Evolutionary conservation across 208 protist species (phyloP), one percentile per base, ranked within the genome.

Genomic region (Trichomonas gallinae): DNA sequence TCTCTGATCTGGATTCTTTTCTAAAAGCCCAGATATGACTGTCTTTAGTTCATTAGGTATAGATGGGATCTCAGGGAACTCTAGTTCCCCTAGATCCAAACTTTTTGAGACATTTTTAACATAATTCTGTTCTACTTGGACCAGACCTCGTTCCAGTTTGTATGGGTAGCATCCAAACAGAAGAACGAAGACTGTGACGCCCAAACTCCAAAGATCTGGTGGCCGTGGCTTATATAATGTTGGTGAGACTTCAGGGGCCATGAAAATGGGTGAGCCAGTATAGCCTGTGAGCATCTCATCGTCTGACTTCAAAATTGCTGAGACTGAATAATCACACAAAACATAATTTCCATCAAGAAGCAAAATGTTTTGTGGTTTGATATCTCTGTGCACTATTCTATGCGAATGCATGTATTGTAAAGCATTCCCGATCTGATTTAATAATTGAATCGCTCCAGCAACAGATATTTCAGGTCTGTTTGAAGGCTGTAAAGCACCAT

Each of bases 321-420:
- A 93, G 2, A 93, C 87, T 8, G 87, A 93, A 51, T 93, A 93
- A 93, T 93, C 87, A 15, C 87, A 93, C 10, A 93, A 51, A 13
- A 42, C 44, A 38, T 58, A 93, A 44, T 44, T 44, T 26, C 44
- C 87, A 6, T 93, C 44, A 23, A 48, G 38, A 51, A 93, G 17
- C 10, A 93, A 36, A 93, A 93, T 93, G 38, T 93, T 93, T 34
- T 26, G 13, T 38, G 87, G 87, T 40, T 93, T 93, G 9, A 93
- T 93, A 51, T 93, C 87, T 42, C 87, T 34, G 38, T 93, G 87
- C 34, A 93, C 87, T 6, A 93, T 51, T 9, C 44, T 93, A 34
- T 38, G 23, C 13, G 87, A 93, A 58, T 93, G 87, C 87, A 93
- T 93, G 15, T 93, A 44, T 38, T 42, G 13, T 0, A 93, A 26